Conservation (phyloP, 2,329 filamentous ascomycete genomes). For the Xylaria sp. region DNA sequence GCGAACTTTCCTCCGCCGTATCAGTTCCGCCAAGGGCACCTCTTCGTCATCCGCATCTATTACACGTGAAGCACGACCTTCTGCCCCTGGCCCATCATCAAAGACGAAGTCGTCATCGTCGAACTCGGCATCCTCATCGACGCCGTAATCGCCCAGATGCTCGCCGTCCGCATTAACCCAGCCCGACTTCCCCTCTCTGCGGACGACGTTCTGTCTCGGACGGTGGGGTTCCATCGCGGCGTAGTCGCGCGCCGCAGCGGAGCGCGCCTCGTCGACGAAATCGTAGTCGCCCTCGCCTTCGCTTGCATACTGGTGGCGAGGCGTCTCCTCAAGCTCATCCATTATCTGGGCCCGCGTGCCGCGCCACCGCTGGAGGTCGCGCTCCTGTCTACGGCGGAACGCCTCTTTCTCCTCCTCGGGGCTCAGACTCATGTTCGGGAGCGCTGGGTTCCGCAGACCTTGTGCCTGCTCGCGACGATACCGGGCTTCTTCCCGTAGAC, state of each 20-base stretch:
- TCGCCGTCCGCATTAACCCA: slow-evolving; percentile 84
- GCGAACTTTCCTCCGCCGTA: slow-evolving; percentile 63
- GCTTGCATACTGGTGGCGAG: too few species aligned
- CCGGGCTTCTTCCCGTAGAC: slow-evolving; percentile 48
- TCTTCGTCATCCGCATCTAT: slow-evolving; percentile 50
- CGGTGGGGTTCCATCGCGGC: neutral
- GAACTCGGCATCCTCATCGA: slow-evolving; percentile 76
- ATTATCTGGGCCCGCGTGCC: slow-evolving; percentile 53
- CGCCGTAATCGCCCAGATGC: slow-evolving; percentile 77
- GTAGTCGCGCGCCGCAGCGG: neutral
- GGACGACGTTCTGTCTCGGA: slow-evolving; percentile 26
- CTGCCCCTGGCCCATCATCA: slow-evolving; percentile 46
- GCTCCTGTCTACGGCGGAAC: slow-evolving; percentile 61
- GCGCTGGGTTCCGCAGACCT: slow-evolving; percentile 42
- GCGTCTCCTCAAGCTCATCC: slow-evolving; percentile 60
- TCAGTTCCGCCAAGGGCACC: slow-evolving; percentile 74
- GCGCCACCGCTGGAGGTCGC: slow-evolving; percentile 55
- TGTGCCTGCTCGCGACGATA: slow-evolving; percentile 36
- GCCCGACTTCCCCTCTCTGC: slow-evolving; percentile 61
- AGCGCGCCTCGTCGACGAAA: slow-evolving; percentile 50
- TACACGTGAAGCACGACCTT: slow-evolving; percentile 40
- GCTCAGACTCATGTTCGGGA: slow-evolving; percentile 37
- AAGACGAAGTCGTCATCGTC: slow-evolving; percentile 38
- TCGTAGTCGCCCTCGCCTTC: slow-evolving; percentile 57
- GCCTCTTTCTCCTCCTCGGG: slow-evolving; percentile 60